Base-by-base conservation (phyloP, 2,329 filamentous ascomycete species). In the Anisogramma anomala region DNA sequence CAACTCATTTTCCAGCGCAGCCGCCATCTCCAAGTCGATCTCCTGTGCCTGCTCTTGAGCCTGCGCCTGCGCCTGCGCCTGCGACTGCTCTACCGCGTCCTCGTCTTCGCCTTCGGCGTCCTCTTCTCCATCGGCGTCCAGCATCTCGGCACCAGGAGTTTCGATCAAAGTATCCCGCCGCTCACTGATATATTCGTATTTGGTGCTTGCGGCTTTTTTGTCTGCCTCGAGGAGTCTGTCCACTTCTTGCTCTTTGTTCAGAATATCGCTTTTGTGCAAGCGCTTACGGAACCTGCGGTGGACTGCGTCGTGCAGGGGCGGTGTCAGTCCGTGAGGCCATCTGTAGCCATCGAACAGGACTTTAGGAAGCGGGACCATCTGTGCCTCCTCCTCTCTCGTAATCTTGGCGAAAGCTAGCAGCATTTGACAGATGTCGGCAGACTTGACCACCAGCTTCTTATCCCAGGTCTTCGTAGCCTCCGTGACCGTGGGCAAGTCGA, bases 401-500 rank as follows among this genome's bases (percentile, higher is more conserved):
- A 89, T 80, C 23, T 62, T 67, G 7, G 82, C 79, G 43, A 87
- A 74, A 1, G 89, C 83, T 6, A 93, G 65, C 26, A 94, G 71
- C 83, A 94, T 93, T 64, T 94, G 86, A 51, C 82, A 86, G 25
- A 94, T 76, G 55, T 94, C 87, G 23, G 84, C 82, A 7, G 84
- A 83, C 64, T 94, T 94, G 67, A 88, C 86, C 68, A 88, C 86
- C 14, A 79, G 74, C 54, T 84, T 86, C 54, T 80, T 80, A 57
- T 94, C 87, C 84, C 86, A 94, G 45, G 83, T 88, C 67, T 94
- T 94, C 82, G 91, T 87, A 6, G 79, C 82, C 57, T 94, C 87
- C 4, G 88, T 79, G 43, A 94, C 84, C 45, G 84, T 91, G 0
- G 87, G 87, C 23, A 94, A 63, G 52, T 93, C 86, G 7, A 94